A percentile compares a stretch with the other conserved stretches of the same genome.
Conservation (phyloP, 1,284 basidiomycete genomes). For the Ceratobasidium sp. region DNA sequence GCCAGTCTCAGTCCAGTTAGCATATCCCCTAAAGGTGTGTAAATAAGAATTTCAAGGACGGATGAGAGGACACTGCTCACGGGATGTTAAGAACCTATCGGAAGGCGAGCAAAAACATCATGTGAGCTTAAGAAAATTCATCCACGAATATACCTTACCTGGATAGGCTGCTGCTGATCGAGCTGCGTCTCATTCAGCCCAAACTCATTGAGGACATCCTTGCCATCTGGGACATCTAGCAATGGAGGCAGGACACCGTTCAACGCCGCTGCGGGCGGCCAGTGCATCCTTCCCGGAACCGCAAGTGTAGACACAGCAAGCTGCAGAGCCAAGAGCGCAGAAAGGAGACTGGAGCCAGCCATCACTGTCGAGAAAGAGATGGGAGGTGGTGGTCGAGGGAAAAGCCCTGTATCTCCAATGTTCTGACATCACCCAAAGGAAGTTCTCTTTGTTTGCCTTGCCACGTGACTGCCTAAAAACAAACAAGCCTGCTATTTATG, state of each 20-base stretch:
- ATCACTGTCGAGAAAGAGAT: constrained; percentile 4
- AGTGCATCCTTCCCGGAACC: constrained; percentile 7
- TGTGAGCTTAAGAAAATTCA: background rate
- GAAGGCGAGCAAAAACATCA: background rate
- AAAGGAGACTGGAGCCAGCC: constrained; percentile 1
- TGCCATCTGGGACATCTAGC: constrained; percentile 44
- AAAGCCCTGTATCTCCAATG: background rate
- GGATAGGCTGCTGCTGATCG: constrained; percentile 40
- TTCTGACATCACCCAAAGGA: constrained; percentile 2
- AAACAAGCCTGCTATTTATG: background rate
- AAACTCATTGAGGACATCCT: constrained; percentile 46
- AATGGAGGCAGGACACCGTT: constrained; percentile 48
- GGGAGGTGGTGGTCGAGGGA: background rate
- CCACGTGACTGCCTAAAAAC: constrained; percentile 8
- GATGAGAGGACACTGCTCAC: constrained; percentile 16
- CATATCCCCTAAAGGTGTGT: constrained; percentile 45
- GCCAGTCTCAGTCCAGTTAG: constrained; percentile 49
- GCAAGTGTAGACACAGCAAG: constrained; percentile 5
- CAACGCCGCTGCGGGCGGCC: constrained; percentile 38
- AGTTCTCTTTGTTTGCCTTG: background rate
- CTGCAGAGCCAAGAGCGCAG: constrained; percentile 13
- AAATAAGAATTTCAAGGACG: background rate
- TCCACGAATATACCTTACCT: constrained; percentile 8
- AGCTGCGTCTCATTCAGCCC: constrained; percentile 41
- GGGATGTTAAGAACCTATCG: constrained; percentile 48